phyloP scores from a whole-genome alignment of 768 basidiomycete species.

The Boletus pseudopeckii region DNA sequence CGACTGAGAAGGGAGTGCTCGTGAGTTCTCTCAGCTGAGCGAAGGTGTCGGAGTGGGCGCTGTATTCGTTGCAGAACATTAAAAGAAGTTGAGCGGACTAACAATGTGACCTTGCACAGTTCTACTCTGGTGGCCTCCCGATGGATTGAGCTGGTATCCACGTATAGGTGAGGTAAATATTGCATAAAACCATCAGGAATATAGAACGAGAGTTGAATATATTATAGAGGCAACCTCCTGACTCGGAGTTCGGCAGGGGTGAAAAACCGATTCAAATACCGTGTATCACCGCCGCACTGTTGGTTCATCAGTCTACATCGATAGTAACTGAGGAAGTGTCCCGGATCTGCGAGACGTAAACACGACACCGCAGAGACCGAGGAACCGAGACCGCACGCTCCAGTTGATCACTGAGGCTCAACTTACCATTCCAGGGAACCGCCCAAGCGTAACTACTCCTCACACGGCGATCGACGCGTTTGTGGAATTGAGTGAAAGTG shows the following conservation, averaged over 20 bases:
- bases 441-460: too few relatives aligned
- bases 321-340: too few relatives aligned
- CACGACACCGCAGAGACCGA: too few relatives aligned
- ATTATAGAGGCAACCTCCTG: background rate
- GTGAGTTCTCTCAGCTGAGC: slow-evolving; percentile 38
- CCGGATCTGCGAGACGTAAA: too few relatives aligned
- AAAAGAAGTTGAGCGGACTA: slow-evolving; percentile 42
- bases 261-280: background rate
- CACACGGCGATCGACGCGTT: too few relatives aligned
- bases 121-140: slow-evolving; percentile 32
- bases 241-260: background rate
- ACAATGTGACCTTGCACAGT: slow-evolving; percentile 21
- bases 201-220: slow-evolving; percentile 41
- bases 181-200: slow-evolving; percentile 45
- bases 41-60: slow-evolving; percentile 44
- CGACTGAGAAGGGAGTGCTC: slow-evolving; percentile 31
- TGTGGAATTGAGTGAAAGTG: too few relatives aligned
- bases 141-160: slow-evolving; percentile 40
- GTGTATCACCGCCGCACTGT: background rate
- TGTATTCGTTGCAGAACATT: slow-evolving; percentile 60
- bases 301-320: background rate
- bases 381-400: too few relatives aligned
- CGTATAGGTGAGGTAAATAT: slow-evolving; percentile 24
- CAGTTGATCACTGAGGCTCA: too few relatives aligned
- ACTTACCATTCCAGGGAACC: too few relatives aligned